A percentile compares a stretch with the other conserved stretches of the same genome.
These are phyloP conservation scores for Phytomonas francai DNA, from an alignment of 208 protist genomes.

Conservation along the genomic window DNA sequence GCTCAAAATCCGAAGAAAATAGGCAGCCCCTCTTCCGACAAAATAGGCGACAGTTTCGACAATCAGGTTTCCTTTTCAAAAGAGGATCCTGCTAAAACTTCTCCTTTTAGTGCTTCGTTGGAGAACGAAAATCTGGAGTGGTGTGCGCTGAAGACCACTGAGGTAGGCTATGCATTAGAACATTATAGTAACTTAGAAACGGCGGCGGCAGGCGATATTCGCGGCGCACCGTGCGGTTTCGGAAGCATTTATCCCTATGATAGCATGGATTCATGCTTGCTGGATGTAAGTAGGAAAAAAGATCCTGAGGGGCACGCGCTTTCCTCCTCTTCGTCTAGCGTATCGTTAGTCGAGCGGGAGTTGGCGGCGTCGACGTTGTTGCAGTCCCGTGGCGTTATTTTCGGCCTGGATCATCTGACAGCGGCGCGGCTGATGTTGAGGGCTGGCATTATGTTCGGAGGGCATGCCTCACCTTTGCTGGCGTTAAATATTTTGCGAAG, in stretches of 20 bases:
- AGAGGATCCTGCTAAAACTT: no score
- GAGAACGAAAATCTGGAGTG: slow-evolving; percentile 16
- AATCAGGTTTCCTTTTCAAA: no score
- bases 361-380: slow-evolving; percentile 14
- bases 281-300: background rate
- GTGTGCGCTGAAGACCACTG: slow-evolving; percentile 24
- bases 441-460: slow-evolving; percentile 43
- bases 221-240: no score
- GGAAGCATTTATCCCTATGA: no score
- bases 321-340: slow-evolving; percentile 3
- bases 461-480: slow-evolving; percentile 60
- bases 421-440: slow-evolving; percentile 66
- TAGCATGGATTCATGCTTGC: no score
- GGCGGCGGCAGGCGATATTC: slow-evolving; percentile 14
- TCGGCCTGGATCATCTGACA: slow-evolving; percentile 40
- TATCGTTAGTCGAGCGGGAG: background rate
- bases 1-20: no score
- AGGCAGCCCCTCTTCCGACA: no score
- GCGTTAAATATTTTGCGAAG: slow-evolving; percentile 62
- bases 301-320: background rate
- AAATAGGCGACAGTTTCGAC: no score
- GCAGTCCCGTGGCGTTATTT: slow-evolving; percentile 28
- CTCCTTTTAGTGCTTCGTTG: no score
- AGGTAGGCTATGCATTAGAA: slow-evolving; percentile 53
- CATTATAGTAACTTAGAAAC: slow-evolving; percentile 29